These are phyloP conservation scores for Coniella lustricola DNA, from an alignment of 2,329 filamentous ascomycete genomes.

Conservation along the genomic window DNA sequence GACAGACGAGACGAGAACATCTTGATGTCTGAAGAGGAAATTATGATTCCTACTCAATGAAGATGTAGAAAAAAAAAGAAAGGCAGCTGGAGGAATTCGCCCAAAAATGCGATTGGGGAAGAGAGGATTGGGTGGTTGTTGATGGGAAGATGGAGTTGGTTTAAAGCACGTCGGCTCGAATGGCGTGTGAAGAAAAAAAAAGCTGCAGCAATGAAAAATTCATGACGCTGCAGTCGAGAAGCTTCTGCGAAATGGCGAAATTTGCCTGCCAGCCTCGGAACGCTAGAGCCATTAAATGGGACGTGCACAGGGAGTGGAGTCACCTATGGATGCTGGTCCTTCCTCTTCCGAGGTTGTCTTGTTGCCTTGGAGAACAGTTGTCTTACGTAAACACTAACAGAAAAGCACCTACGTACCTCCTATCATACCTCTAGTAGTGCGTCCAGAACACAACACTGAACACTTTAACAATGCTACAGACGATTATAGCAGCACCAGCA, in stretches of 20 bases:
- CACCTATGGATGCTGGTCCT: constrained; percentile 1
- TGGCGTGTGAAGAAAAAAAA: constrained; percentile 9
- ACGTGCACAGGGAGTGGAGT: neutral
- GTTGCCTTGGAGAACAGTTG: no score
- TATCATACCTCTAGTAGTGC: no score
- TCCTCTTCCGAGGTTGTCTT: neutral
- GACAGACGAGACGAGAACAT: constrained; percentile 69
- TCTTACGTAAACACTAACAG: no score
- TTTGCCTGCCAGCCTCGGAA: constrained; percentile 8
- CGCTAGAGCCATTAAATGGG: neutral
- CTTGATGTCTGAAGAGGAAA: constrained; percentile 34
- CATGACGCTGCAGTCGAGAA: constrained; percentile 14
- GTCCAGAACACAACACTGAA: no score
- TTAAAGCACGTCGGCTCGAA: neutral
- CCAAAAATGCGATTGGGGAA: constrained; percentile 11
- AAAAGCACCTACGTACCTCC: no score
- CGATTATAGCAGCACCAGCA: no score
- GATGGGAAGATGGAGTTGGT: constrained; percentile 1
- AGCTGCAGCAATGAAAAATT: constrained; percentile 12
- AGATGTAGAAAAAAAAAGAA: constrained; percentile 25
- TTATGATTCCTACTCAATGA: constrained; percentile 26
- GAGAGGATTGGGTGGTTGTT: constrained; percentile 21
- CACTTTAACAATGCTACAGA: no score
- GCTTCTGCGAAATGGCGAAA: constrained; percentile 9
- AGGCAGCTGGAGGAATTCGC: constrained; percentile 19